phyloP scores from a whole-genome alignment of 257 asterid genomes.

The Solanum pimpinellifolium region DNA sequence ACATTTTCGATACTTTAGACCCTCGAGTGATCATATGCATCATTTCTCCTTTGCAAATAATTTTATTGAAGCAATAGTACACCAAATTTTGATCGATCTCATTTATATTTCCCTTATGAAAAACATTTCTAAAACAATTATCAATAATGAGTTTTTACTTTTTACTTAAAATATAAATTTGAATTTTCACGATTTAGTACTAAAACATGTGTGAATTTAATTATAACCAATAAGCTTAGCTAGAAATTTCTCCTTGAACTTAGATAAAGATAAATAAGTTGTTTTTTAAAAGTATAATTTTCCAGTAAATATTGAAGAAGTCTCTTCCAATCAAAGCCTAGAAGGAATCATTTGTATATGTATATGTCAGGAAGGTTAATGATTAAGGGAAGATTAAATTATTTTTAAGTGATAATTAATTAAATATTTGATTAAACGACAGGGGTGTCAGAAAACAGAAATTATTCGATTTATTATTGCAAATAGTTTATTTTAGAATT shows the following conservation, averaged over 20 bases:
- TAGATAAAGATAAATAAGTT: not conserved
- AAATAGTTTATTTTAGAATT: not conserved
- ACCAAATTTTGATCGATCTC: not conserved
- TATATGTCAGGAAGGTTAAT: conserved; percentile 11
- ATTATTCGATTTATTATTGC: conserved; percentile 7
- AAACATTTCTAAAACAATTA: not conserved
- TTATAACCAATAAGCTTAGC: not conserved
- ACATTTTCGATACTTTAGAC: too few relatives aligned
- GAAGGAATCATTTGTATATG: conserved; percentile 18
- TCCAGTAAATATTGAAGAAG: conserved; percentile 4
- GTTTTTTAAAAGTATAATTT: not conserved
- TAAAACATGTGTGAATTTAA: not conserved
- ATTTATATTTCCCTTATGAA: not conserved
- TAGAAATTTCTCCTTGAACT: not conserved
- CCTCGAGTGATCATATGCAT: not conserved
- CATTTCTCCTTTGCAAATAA: not conserved
- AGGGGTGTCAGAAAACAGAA: conserved; percentile 40
- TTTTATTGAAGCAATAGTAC: not conserved
- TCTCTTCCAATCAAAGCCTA: conserved; percentile 22
- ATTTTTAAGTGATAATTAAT: not conserved
- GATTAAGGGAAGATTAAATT: conserved; percentile 13
- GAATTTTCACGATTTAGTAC: not conserved
- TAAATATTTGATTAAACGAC: conserved; percentile 19
- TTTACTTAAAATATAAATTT: not conserved
- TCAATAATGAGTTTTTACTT: conserved; percentile 2